Conservation (phyloP, 805 yeast genomes). For the Wickerhamomyces bovis region DNA sequence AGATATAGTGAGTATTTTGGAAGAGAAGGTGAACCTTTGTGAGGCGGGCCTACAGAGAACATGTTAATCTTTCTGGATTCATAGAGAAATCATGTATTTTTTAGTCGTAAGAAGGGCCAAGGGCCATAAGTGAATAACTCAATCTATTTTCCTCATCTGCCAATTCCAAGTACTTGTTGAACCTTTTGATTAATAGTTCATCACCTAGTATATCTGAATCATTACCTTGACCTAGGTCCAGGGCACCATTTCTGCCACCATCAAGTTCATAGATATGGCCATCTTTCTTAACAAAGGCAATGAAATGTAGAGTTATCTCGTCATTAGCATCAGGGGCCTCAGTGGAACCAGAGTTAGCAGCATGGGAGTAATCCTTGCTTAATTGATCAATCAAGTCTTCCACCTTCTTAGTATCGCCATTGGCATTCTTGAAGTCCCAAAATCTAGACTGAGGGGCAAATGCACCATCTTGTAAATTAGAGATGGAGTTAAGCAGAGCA, state of each 20-base stretch:
- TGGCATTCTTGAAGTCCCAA: conserved; percentile 11
- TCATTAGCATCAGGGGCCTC: conserved; percentile 56
- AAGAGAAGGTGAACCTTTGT: neutral
- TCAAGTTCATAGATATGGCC: conserved; percentile 76
- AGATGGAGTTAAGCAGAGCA: conserved; percentile 68
- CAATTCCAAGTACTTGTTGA: conserved; percentile 59
- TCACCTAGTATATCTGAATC: conserved; percentile 48
- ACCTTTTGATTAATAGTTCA: conserved; percentile 42
- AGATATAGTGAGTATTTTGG: conserved; percentile 34
- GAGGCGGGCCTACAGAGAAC: neutral
- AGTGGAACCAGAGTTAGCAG: conserved; percentile 38
- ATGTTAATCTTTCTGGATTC: neutral
- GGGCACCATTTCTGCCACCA: conserved; percentile 79
- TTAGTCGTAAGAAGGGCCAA: conserved; percentile 48
- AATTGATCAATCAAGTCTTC: conserved; percentile 39
- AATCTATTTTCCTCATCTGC: conserved; percentile 54
- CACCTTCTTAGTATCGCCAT: conserved; percentile 17
- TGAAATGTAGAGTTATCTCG: conserved; percentile 64
- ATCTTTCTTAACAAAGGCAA: conserved; percentile 57
- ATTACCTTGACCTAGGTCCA: conserved; percentile 44
- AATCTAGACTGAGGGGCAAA: conserved; percentile 12
- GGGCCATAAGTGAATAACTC: conserved; percentile 72
- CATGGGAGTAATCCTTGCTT: conserved; percentile 38
- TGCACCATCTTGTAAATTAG: conserved; percentile 31
- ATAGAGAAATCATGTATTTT: neutral